Evolutionary conservation across 2,329 filamentous ascomycete genomes (phyloP), one percentile per base, ranked within the genome.

Genomic region (Colletotrichum limetticola): DNA sequence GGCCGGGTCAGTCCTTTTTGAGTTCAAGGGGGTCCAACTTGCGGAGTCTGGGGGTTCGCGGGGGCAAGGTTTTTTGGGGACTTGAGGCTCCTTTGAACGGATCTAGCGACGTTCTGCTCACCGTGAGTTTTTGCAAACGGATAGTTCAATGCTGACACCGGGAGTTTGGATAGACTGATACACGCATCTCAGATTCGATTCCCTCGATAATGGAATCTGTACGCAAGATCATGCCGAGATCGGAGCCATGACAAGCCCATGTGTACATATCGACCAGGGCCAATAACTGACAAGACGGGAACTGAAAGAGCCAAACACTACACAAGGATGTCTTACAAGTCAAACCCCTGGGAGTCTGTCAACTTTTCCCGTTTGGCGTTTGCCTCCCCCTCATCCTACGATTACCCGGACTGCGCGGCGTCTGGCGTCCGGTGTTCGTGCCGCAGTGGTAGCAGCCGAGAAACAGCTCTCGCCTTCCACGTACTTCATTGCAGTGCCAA

Each of bases 21-120:
- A 64, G 28, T 63, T 37, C 12, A 9, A 53, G 19, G 52, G 52
- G 52, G 46, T 24, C 52, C 32, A 57, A 30, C 19, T 56, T 65
- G 62, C 46, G 62, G 62, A 65, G 62, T 65, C 62, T 30, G 62
- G 62, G 62, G 62, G 62, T 65, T 56, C 62, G 62, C 62, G 62
- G 62, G 62, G 52, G 35, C 52, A 65, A 57, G 62, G 62, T 32
- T 49, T 49, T 65, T 24, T 42, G 46, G 52, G 32, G 16, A 56
- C 62, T 56, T 65, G 62, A 57, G 62, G 52, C 19, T 65, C 32
- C 62, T 30, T 2, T 46, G 52, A 42, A 49, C 32, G 62, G 52
- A 46, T 35, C 32, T 22, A 30, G 24, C 32, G 55, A 52, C 52
- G 62, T 35, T 24, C 9, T 5, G 19, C 14, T 14, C 16, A 22